phyloP scores from a whole-genome alignment of 139 green algal genomes.

The Tetradesmus obliquus region DNA sequence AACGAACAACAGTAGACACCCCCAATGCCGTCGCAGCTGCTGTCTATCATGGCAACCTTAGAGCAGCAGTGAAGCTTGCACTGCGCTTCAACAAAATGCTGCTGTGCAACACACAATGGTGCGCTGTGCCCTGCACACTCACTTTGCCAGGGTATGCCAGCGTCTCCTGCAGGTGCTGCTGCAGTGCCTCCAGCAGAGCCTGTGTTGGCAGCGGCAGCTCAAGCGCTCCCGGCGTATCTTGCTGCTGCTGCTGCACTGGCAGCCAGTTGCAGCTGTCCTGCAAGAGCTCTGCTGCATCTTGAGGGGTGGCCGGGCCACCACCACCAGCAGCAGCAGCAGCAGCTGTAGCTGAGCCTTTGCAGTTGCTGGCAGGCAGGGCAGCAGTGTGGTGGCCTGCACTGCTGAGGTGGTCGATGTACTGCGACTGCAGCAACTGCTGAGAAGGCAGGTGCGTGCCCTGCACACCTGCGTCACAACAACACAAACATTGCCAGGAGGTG shows the following conservation, averaged over 20 bases:
- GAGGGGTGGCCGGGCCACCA: not conserved
- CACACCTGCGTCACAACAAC: not conserved
- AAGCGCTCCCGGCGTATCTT: not conserved
- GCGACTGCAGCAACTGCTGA: not conserved
- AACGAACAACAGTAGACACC: no score
- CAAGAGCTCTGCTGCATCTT: not conserved
- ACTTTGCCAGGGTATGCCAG: not conserved
- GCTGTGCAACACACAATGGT: no score
- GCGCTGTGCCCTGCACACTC: not conserved
- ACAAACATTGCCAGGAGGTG: not conserved
- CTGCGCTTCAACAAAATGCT: no score
- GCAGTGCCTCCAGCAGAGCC: slow-evolving; percentile 1
- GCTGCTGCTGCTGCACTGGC: slow-evolving; percentile 4
- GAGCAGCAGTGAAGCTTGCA: no score
- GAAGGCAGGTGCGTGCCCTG: not conserved
- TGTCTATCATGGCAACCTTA: no score
- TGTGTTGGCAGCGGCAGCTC: slow-evolving; percentile 1
- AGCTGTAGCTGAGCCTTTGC: not conserved
- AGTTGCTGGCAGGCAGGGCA: not conserved
- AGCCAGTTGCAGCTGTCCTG: slow-evolving; percentile 25
- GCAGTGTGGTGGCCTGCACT: not conserved
- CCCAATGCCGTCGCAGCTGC: no score
- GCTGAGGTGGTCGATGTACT: slow-evolving; percentile 5
- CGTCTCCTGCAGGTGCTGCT: not conserved
- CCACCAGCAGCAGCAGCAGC: not conserved